phyloP scores from a whole-genome alignment of 495 filamentous ascomycete species.

The Hamigera avellanea region DNA sequence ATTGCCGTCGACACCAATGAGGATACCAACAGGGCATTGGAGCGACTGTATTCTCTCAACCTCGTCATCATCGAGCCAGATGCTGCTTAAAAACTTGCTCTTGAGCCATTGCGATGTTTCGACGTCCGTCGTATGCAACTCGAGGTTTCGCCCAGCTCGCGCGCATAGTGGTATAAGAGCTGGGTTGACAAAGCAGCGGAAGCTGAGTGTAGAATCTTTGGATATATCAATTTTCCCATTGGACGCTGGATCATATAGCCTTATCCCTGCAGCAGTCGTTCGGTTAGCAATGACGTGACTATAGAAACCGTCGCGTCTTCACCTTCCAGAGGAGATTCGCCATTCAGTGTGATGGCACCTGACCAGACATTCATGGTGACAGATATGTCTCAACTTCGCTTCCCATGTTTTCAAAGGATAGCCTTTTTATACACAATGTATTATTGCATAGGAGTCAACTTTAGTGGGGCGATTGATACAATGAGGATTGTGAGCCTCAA shows the following conservation, averaged over 20 bases:
- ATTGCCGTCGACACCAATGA: constrained; percentile 20
- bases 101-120: constrained; percentile 33
- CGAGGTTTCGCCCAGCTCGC: constrained; percentile 37
- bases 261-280: constrained; percentile 16
- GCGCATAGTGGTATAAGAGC: constrained; percentile 37
- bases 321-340: constrained; percentile 26
- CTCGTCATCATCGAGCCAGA: constrained; percentile 26
- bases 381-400: not conserved
- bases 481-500: too few species aligned
- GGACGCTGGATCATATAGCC: constrained; percentile 24
- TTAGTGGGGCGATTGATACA: too few species aligned
- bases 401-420: too few species aligned
- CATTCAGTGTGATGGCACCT: constrained; percentile 19
- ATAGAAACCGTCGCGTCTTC: constrained; percentile 3
- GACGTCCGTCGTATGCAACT: constrained; percentile 27
- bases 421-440: too few species aligned
- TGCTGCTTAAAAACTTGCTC: constrained; percentile 16
- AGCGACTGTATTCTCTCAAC: constrained; percentile 19
- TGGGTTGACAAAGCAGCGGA: constrained; percentile 36
- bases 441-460: too few species aligned
- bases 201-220: constrained; percentile 21
- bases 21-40: constrained; percentile 31
- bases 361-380: constrained; percentile 30
- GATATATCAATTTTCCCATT: constrained; percentile 29
- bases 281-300: constrained; percentile 8